These are phyloP conservation scores for Phyllosticta citrichinensis DNA, from an alignment of 2,329 filamentous ascomycete genomes.

Conservation along the genomic window DNA sequence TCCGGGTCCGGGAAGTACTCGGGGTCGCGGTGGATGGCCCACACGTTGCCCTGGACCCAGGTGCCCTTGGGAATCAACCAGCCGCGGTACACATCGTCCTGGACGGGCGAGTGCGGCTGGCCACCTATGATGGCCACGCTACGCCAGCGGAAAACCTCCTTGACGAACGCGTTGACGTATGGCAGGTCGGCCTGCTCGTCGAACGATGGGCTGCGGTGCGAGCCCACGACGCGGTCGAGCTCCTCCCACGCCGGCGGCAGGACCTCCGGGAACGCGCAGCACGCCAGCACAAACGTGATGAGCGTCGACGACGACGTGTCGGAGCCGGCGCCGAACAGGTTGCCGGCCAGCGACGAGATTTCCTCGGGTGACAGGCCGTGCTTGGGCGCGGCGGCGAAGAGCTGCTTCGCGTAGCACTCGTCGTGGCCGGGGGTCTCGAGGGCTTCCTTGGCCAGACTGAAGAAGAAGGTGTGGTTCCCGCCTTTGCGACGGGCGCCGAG, in stretches of 20 bases:
- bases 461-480: constrained; percentile 27
- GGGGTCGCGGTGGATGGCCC: constrained; percentile 30
- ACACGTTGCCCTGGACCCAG: constrained; percentile 27
- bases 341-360: constrained; percentile 25
- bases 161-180: constrained; percentile 23
- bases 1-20: constrained; percentile 28
- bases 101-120: constrained; percentile 24
- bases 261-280: constrained; percentile 19
- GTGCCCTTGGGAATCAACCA: constrained; percentile 32
- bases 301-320: constrained; percentile 29
- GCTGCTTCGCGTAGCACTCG: constrained; percentile 24
- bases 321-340: constrained; percentile 28
- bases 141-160: constrained; percentile 28
- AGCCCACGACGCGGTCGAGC: constrained; percentile 21
- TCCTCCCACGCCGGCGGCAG: constrained; percentile 20
- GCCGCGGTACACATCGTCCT: constrained; percentile 32
- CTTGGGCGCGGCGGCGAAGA: constrained; percentile 33
- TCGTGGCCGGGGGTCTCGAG: constrained; percentile 20
- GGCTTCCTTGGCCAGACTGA: constrained; percentile 22
- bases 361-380: constrained; percentile 21
- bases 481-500: constrained; percentile 19
- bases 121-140: constrained; percentile 16
- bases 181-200: constrained; percentile 21
- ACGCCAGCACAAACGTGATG: constrained; percentile 26
- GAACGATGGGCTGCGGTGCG: constrained; percentile 18